phyloP scores from a whole-genome alignment of 108 stramenopile genomes.

The Hondaea fermentalgiana region DNA sequence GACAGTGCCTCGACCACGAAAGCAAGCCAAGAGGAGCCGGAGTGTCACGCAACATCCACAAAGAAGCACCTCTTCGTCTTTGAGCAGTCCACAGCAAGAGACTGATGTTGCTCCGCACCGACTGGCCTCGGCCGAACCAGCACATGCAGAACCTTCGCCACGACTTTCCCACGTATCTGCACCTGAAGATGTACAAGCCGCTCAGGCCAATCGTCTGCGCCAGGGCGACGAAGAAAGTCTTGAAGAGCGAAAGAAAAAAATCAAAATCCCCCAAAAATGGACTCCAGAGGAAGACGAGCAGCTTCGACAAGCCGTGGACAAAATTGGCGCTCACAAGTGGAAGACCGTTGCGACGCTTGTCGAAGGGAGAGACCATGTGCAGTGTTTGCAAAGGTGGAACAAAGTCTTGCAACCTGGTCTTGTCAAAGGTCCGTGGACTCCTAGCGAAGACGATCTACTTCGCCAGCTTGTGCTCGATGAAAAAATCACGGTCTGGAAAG shows the following conservation, averaged over 20 bases:
- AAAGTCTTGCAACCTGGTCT: conserved; percentile 54
- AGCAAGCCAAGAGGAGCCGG: no score
- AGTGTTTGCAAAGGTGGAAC: conserved; percentile 58
- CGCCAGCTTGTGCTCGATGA: background rate
- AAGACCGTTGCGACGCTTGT: background rate
- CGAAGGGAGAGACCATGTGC: conserved; percentile 19
- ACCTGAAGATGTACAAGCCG: no score
- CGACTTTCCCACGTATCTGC: background rate
- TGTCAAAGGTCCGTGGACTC: conserved; percentile 31
- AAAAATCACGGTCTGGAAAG: background rate
- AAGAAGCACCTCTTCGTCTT: background rate
- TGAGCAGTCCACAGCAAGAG: background rate
- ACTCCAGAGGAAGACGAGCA: background rate
- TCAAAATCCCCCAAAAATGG: background rate
- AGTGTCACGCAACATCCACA: background rate
- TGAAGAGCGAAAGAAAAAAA: background rate
- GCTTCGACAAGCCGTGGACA: background rate
- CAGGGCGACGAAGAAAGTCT: no score
- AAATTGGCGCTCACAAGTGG: background rate
- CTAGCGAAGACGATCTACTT: background rate
- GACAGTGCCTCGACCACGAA: background rate
- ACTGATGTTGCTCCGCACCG: background rate
- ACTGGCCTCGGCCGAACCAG: background rate
- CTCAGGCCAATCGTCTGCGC: background rate
- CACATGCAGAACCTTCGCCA: background rate